Evolutionary conservation across 2,329 filamentous ascomycete species (phyloP), one percentile per base, ranked within the genome.

Genomic region (Fusarium marasasianum): DNA sequence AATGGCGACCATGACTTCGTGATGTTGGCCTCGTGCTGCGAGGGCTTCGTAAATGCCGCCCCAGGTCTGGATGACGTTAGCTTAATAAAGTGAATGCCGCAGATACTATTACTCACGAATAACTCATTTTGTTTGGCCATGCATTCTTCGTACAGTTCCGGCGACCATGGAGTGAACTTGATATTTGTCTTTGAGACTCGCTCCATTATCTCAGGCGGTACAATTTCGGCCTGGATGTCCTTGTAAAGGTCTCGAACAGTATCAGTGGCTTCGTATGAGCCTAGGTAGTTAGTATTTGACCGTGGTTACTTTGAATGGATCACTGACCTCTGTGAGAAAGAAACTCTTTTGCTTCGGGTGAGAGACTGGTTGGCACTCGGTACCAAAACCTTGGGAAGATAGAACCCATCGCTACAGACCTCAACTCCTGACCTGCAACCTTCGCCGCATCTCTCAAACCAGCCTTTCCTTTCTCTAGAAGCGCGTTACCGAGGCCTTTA

Each of bases 61-160:
- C 77, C 77, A 78, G 9, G 38, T 61, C 77, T 78, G 15, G 0
- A 18, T 1, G 5, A 1, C n/a, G 17, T 76, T 29, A 72, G 70
- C 3, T 9, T 7, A 65, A 54, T 5, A 10, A 11, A 2, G 2
- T 4, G 5, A 11, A 2, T 10, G 11, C 3, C 9, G 1, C 4
- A 22, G 26, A 11, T 8, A 35, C 6, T 3, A 17, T 7, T 5
- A 66, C 75, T 10, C 2, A 78, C 77, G 7, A 78, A 78, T 20
- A 56, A 33, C 2, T 74, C 70, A 5, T 43, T 18, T 35, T 78
- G 77, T 40, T 76, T 78, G 4, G 53, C 8, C 26, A 78, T 72
- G 47, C 77, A 78, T 31, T 78, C 77, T 14, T 78, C 74, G 7
- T 77, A 76, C 4, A 77, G 13, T 1, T 76, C 77, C 3, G 74